Evolutionary conservation across 257 asterid genomes (phyloP).

Genomic region (Lycium ferocissimum): DNA sequence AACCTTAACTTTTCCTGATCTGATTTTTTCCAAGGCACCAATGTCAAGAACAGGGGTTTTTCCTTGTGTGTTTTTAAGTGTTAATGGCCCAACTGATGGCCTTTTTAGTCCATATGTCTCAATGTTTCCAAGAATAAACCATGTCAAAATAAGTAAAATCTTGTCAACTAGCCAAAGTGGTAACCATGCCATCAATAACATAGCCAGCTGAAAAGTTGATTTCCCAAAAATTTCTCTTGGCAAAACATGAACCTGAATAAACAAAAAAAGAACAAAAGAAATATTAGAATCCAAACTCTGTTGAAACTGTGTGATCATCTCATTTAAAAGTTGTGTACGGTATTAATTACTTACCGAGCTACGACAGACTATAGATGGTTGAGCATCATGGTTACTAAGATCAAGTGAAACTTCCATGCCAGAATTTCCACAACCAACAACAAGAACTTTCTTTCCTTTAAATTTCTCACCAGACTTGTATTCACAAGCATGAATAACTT

Average conservation of each 20-base stretch:
- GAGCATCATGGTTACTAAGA: constrained; percentile 36
- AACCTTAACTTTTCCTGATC: constrained; percentile 58
- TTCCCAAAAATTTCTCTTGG: constrained; percentile 67
- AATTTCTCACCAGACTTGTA: constrained; percentile 35
- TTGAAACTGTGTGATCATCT: neutral
- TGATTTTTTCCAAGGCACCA: constrained; percentile 65
- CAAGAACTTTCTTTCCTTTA: constrained; percentile 30
- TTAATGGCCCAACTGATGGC: constrained; percentile 63
- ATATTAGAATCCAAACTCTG: neutral
- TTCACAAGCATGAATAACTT: constrained; percentile 34
- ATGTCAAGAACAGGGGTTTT: constrained; percentile 75
- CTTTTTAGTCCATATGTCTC: constrained; percentile 61
- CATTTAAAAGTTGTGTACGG: neutral
- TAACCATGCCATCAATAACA: constrained; percentile 63
- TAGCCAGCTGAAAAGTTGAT: constrained; percentile 66
- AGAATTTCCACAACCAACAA: constrained; percentile 44
- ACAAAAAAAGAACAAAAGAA: neutral
- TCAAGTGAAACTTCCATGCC: constrained; percentile 44
- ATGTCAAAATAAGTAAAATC: constrained; percentile 52
- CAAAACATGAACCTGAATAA: constrained; percentile 67
- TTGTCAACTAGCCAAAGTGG: constrained; percentile 76
- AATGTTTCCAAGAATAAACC: constrained; percentile 59
- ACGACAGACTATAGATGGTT: constrained; percentile 33
- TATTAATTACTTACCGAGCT: constrained; percentile 46
- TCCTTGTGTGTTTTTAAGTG: constrained; percentile 63